Base-by-base conservation (phyloP, 208 protist species). In the Tritrichomonas musculus region DNA sequence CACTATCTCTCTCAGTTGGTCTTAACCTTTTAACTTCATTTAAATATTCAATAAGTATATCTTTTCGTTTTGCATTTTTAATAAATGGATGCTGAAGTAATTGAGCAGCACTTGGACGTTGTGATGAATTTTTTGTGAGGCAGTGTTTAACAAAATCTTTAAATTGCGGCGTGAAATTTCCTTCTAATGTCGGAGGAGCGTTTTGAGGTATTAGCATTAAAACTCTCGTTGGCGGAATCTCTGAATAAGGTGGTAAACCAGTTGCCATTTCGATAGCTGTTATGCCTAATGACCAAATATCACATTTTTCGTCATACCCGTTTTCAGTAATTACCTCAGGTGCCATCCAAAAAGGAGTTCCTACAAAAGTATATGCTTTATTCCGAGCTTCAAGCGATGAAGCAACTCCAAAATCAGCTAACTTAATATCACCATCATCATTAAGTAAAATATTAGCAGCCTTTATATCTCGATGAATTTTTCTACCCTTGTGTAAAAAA, bases 391-490 rank as follows among this genome's bases (percentile, higher is more conserved):
- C 55, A 49, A 92, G 47, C 1, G 33, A 49, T 92, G 65, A 50
- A 53, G 60, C 53, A 17, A 95, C 94, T 47, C 95, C 95, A 60
- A 95, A 95, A 75, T 95, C 95, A 17, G 95, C 94, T 1, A 95
- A 93, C 60, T 95, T 95, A 20, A 93, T 64, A 80, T 39, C 36
- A 36, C 95, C 95, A 1, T 93, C 8, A 22, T 94, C 50, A 0
- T 65, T 94, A 14, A 95, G 64, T 27, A 93, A 41, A 30, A 72
- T 88, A 36, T 94, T 94, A 17, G 92, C 92, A 14, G 94, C 95
- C 94, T 98, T 98, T 72, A 98, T 97, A 94, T 98, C 98, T 50
- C 97, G 94, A 92, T 98, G 97, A 47, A 98, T 96, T 93, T 97
- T 97, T 36, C 96, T 93, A 25, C 96, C 66, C 30, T 60, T 50